phyloP scores from a whole-genome alignment of 2,329 filamentous ascomycete genomes.

The Botrytis pseudocinerea region DNA sequence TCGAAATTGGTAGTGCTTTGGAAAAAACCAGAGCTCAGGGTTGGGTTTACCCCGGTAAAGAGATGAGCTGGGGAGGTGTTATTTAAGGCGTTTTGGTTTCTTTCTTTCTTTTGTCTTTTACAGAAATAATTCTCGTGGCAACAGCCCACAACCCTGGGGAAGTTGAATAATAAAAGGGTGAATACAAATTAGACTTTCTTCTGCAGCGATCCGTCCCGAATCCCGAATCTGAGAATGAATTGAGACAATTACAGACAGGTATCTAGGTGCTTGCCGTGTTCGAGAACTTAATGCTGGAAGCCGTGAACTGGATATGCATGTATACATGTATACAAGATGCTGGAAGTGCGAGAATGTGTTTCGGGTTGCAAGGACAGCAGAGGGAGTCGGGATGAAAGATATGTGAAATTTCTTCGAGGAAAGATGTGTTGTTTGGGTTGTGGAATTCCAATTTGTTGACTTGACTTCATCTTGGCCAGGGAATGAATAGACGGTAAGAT shows the following conservation, averaged over 20 bases:
- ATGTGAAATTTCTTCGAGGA: too few relatives aligned
- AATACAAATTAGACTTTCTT: neutral
- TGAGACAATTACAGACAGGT: neutral
- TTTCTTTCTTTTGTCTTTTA: neutral
- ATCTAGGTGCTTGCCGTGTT: neutral
- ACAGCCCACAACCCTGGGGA: neutral
- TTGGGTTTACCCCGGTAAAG: neutral
- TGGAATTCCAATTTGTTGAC: neutral
- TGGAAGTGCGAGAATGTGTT: neutral
- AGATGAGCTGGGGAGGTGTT: neutral
- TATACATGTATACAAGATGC: neutral
- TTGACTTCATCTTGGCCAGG: neutral
- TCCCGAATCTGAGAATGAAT: neutral
- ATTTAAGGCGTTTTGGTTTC: neutral
- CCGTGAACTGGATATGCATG: neutral
- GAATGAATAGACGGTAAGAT: neutral
- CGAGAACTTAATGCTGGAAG: neutral
- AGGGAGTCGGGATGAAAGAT: neutral
- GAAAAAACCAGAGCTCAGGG: conserved; percentile 16
- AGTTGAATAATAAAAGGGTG: neutral
- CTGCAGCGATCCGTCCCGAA: neutral
- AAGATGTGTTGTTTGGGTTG: neutral
- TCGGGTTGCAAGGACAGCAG: neutral
- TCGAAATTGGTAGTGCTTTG: conserved; percentile 7
- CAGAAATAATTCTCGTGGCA: neutral